These are phyloP conservation scores for Candida pseudoglaebosa DNA, from an alignment of 805 yeast species.

Conservation along the genomic window DNA sequence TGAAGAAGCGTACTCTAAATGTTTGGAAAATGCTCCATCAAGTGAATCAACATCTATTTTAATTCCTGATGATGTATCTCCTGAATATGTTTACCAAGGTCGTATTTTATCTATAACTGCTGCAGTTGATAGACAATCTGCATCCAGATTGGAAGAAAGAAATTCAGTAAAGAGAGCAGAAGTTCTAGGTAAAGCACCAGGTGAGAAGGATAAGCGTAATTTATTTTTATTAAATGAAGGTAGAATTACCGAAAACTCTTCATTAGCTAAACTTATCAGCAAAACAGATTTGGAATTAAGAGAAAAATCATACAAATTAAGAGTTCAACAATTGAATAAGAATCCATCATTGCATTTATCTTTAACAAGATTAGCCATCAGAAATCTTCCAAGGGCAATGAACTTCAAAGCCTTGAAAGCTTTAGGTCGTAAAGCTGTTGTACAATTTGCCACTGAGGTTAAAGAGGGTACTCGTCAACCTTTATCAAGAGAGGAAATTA, in stretches of 20 bases:
- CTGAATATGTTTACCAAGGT: constrained; percentile 87
- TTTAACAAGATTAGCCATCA: constrained; percentile 89
- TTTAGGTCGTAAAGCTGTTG: constrained; percentile 90
- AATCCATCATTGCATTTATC: constrained; percentile 91
- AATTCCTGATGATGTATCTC: constrained; percentile 88
- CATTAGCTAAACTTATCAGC: constrained; percentile 65
- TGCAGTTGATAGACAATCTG: constrained; percentile 84
- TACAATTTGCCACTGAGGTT: constrained; percentile 89
- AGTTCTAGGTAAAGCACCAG: constrained; percentile 73
- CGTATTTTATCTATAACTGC: constrained; percentile 80
- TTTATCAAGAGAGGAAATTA: constrained; percentile 81
- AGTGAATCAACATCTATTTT: constrained; percentile 59
- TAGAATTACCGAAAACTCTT: constrained; percentile 75
- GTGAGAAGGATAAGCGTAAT: constrained; percentile 79
- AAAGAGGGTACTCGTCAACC: constrained; percentile 73
- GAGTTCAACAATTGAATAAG: constrained; percentile 86
- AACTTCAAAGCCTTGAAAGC: constrained; percentile 84
- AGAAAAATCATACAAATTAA: constrained; percentile 77
- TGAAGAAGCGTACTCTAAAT: constrained; percentile 58
- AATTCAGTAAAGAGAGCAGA: constrained; percentile 72
- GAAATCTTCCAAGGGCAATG: constrained; percentile 93
- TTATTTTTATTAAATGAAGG: constrained; percentile 90
- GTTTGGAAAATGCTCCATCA: constrained; percentile 77
- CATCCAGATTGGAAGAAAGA: constrained; percentile 66
- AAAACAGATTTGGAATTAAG: constrained; percentile 79